Conservation (phyloP, 805 yeast species). For the Nematodospora valgi region DNA sequence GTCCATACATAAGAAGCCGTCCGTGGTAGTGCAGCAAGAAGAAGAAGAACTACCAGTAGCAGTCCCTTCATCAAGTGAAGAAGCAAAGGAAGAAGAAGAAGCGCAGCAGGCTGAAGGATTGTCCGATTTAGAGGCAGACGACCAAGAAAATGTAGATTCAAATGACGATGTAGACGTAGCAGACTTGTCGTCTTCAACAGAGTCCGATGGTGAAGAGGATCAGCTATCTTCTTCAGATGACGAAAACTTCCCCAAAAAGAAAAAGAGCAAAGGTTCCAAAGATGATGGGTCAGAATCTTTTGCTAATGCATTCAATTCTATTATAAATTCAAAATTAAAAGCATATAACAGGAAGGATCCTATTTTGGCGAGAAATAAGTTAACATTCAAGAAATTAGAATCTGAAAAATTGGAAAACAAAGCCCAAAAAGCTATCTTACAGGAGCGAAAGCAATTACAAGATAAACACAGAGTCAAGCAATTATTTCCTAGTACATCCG, state of each 20-base stretch:
- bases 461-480: constrained; percentile 67
- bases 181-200: constrained; percentile 13
- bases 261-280: constrained; percentile 52
- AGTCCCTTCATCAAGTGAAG: neutral
- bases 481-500: constrained; percentile 56
- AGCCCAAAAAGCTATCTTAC: constrained; percentile 66
- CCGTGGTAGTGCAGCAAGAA: constrained; percentile 5
- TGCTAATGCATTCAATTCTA: constrained; percentile 79
- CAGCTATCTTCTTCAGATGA: constrained; percentile 11
- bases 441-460: constrained; percentile 66
- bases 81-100: constrained; percentile 14
- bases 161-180: constrained; percentile 25
- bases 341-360: constrained; percentile 90
- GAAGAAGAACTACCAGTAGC: constrained; percentile 11
- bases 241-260: constrained; percentile 42
- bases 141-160: constrained; percentile 2
- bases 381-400: constrained; percentile 67
- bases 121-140: constrained; percentile 13
- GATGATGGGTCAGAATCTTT: constrained; percentile 76
- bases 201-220: constrained; percentile 15
- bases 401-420: constrained; percentile 78
- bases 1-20: constrained; percentile 2
- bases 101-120: constrained; percentile 15
- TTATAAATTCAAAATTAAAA: constrained; percentile 79
- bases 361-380: constrained; percentile 79